Percentiles rank a stretch among this genome's conserved stretches.
Conservation (phyloP, 2,329 filamentous ascomycete genomes). For the Colletotrichum neosansevieriae region DNA sequence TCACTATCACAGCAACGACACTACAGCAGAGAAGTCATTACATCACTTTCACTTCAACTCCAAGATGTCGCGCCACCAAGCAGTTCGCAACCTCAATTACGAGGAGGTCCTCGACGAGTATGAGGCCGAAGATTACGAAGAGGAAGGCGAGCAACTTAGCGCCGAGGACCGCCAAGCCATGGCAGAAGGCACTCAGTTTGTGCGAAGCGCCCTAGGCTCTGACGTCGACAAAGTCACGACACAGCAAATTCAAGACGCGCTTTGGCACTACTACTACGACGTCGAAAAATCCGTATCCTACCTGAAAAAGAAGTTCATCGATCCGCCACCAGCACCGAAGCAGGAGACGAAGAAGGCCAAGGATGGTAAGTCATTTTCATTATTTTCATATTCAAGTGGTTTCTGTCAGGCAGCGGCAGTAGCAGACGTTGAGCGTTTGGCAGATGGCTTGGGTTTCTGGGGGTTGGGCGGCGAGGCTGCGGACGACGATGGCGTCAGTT, state of each 20-base stretch:
- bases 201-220: constrained; percentile 73
- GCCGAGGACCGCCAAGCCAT: constrained; percentile 65
- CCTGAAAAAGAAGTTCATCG: constrained; percentile 74
- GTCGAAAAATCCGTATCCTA: constrained; percentile 87
- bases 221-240: constrained; percentile 67
- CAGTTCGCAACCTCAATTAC: constrained; percentile 62
- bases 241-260: constrained; percentile 83
- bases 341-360: constrained; percentile 55
- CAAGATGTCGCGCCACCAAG: constrained; percentile 61
- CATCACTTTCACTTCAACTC: background rate
- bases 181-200: constrained; percentile 73
- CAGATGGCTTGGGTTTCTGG: constrained; percentile 38
- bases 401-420: constrained; percentile 29
- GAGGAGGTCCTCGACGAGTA: constrained; percentile 63
- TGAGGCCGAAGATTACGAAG: constrained; percentile 58
- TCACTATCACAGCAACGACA: background rate
- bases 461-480: constrained; percentile 7
- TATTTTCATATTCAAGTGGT: constrained; percentile 20
- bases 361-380: constrained; percentile 54
- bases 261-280: constrained; percentile 98
- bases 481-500: constrained; percentile 2
- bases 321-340: constrained; percentile 56
- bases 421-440: constrained; percentile 42
- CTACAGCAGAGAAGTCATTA: background rate
- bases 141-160: constrained; percentile 60